A percentile compares a stretch with the other conserved stretches of the same genome.
These are phyloP conservation scores for Coniella vitis DNA, from an alignment of 2,329 filamentous ascomycete genomes.

Conservation along the genomic window DNA sequence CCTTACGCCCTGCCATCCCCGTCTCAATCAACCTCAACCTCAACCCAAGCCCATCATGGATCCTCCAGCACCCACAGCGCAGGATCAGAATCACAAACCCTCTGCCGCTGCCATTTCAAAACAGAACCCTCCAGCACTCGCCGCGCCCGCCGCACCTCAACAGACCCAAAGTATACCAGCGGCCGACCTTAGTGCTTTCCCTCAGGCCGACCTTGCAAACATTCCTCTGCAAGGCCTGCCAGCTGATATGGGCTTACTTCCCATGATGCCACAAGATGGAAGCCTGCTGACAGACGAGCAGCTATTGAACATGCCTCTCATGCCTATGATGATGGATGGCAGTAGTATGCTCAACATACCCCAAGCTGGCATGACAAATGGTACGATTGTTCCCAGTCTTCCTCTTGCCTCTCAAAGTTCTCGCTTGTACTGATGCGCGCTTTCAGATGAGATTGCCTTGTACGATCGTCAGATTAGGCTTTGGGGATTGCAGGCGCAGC, in stretches of 20 bases:
- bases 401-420: not conserved
- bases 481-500: conserved; percentile 93
- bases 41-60: conserved; percentile 9
- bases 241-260: conserved; percentile 17
- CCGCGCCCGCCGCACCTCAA: not conserved
- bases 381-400: conserved; percentile 2
- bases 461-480: conserved; percentile 97
- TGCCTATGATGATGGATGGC: conserved; percentile 23
- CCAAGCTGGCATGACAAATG: conserved; percentile 15
- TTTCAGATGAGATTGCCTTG: conserved; percentile 82
- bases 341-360: conserved; percentile 13
- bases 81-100: conserved; percentile 22
- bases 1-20: not conserved
- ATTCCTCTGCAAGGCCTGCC: conserved; percentile 13
- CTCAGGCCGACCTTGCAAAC: conserved; percentile 12
- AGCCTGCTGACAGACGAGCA: conserved; percentile 18
- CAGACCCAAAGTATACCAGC: not conserved
- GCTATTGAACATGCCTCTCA: conserved; percentile 22
- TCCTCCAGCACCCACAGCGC: conserved; percentile 8
- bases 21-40: not conserved
- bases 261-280: conserved; percentile 19
- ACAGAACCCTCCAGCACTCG: not conserved
- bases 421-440: not conserved
- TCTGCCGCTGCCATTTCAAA: conserved; percentile 18
- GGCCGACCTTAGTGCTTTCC: conserved; percentile 1